phyloP scores from a whole-genome alignment of 441 rosid genomes.

The Bruguiera hainesii region DNA sequence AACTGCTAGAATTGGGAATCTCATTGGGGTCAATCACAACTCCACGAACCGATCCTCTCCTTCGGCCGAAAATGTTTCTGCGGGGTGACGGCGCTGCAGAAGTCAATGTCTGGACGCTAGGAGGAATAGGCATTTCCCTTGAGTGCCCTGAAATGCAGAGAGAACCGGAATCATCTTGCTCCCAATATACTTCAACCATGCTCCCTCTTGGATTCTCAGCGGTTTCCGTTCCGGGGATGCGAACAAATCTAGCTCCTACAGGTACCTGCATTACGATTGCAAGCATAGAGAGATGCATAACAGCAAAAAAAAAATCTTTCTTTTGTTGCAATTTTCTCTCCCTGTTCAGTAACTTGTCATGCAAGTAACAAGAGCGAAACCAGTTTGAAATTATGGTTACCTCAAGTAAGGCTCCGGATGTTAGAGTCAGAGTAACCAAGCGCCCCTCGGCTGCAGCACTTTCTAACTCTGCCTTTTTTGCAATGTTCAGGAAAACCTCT shows the following conservation, averaged over 20 bases:
- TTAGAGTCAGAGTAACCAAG: conserved; percentile 51
- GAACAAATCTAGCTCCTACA: conserved; percentile 70
- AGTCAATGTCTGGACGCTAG: conserved; percentile 29
- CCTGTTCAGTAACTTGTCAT: not conserved
- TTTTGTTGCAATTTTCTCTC: not conserved
- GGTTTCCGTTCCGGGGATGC: conserved; percentile 68
- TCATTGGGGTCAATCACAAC: conserved; percentile 55
- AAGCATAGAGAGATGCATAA: not conserved
- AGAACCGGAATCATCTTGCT: conserved; percentile 68
- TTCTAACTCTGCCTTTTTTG: conserved; percentile 83
- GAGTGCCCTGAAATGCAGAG: conserved; percentile 89
- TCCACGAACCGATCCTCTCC: conserved; percentile 46
- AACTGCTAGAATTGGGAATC: conserved; percentile 12
- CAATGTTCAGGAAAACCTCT: conserved; percentile 90
- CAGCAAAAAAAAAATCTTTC: not conserved
- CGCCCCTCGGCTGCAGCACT: conserved; percentile 69
- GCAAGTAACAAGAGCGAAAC: not conserved
- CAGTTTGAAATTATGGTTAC: conserved; percentile 28
- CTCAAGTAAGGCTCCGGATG: conserved; percentile 61
- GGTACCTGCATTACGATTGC: conserved; percentile 55
- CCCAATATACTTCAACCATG: conserved; percentile 93
- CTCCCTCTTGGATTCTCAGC: conserved; percentile 63
- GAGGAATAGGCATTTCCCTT: conserved; percentile 53
- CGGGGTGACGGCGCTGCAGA: conserved; percentile 22
- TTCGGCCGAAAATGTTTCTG: conserved; percentile 24